Evolutionary conservation across 768 basidiomycete species (phyloP).

Genomic region (Fibroporia radiculosa): DNA sequence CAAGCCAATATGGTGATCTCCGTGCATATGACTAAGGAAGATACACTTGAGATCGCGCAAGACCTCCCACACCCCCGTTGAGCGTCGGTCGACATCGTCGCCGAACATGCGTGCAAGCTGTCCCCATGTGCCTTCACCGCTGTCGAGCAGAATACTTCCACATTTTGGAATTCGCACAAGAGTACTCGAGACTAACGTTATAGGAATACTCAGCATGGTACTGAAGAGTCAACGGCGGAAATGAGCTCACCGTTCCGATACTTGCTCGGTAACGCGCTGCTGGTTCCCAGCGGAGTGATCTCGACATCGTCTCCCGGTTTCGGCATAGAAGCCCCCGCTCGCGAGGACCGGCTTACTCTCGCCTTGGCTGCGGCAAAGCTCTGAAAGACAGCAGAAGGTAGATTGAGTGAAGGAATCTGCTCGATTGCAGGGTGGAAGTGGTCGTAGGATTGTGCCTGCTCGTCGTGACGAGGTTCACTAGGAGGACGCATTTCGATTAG

Average conservation of each 20-base stretch:
- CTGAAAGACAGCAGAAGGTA: conserved; percentile 24
- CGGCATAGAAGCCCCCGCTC: not conserved
- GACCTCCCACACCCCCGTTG: conserved; percentile 43
- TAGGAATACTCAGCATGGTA: not conserved
- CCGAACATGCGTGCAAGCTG: conserved; percentile 80
- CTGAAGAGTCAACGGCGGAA: not conserved
- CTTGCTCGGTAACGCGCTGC: conserved; percentile 77
- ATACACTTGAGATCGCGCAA: conserved; percentile 70
- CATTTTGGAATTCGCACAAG: conserved; percentile 65
- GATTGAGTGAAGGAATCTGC: conserved; percentile 8
- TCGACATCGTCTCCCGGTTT: conserved; percentile 52
- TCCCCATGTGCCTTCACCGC: conserved; percentile 90
- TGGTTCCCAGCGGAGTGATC: conserved; percentile 80
- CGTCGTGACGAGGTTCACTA: conserved; percentile 30
- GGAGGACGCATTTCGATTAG: conserved; percentile 40
- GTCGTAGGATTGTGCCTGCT: conserved; percentile 20
- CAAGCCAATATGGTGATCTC: conserved; percentile 86
- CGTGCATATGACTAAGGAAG: conserved; percentile 87
- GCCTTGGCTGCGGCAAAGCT: conserved; percentile 34
- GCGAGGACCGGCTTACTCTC: conserved; percentile 19
- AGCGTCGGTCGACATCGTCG: conserved; percentile 23
- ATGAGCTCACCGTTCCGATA: conserved; percentile 71
- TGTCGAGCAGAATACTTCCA: conserved; percentile 78
- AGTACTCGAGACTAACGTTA: conserved; percentile 58
- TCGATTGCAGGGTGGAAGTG: conserved; percentile 23